These are phyloP conservation scores for Backusella sp. DNA, from an alignment of 192 early-diverging fungal species.

Conservation along the genomic window DNA sequence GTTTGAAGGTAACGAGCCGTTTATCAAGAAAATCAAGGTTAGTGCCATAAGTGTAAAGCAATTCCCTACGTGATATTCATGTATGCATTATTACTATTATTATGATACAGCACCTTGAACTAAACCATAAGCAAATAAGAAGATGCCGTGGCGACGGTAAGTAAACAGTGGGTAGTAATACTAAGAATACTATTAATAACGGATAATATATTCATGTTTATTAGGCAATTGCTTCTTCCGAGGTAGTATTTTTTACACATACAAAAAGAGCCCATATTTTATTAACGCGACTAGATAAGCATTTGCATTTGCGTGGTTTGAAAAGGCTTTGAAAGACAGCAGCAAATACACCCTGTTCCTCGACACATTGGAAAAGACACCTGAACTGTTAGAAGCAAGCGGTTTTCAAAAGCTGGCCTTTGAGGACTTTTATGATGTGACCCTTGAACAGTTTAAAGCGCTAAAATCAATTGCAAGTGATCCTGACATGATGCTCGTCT, in stretches of 20 bases:
- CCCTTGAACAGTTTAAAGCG: constrained; percentile 41
- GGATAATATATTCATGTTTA: background rate
- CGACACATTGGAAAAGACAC: constrained; percentile 37
- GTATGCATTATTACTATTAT: background rate
- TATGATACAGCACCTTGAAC: constrained; percentile 42
- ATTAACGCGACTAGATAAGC: constrained; percentile 35
- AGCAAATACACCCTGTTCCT: constrained; percentile 28
- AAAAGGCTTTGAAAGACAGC: constrained; percentile 37
- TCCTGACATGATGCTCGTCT: constrained; percentile 38
- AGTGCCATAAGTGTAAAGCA: background rate
- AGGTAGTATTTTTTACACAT: constrained; percentile 30
- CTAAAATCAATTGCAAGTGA: constrained; percentile 31
- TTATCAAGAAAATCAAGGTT: constrained; percentile 52
- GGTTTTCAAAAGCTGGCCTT: constrained; percentile 50
- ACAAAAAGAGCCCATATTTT: background rate
- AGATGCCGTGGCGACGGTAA: constrained; percentile 61
- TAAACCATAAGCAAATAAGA: constrained; percentile 46
- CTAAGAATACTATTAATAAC: background rate
- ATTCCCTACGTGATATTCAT: background rate
- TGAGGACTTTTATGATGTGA: constrained; percentile 57
- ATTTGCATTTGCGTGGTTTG: constrained; percentile 65
- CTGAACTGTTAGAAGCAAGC: constrained; percentile 36
- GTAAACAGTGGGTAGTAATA: background rate
- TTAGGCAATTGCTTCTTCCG: constrained; percentile 63
- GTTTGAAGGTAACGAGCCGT: constrained; percentile 50